These are phyloP conservation scores for Sequoia sempervirens DNA, from an alignment of 75 land plant species.

Conservation along the genomic window DNA sequence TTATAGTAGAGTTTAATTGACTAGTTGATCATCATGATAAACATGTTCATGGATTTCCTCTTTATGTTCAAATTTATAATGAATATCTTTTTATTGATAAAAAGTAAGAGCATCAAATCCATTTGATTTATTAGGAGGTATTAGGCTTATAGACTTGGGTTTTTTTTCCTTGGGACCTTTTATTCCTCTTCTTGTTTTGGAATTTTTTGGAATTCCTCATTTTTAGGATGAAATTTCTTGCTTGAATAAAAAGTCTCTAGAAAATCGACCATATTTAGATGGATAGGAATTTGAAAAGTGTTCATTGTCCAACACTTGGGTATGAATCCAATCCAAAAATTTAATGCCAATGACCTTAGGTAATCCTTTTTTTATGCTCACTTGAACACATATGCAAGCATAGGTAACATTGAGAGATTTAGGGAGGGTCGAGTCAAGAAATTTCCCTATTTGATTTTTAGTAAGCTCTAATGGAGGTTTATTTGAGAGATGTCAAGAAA, in stretches of 20 bases:
- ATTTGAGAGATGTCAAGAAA: background rate
- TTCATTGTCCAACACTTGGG: background rate
- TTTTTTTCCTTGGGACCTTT: background rate
- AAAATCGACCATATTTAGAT: background rate
- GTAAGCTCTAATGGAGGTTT: background rate
- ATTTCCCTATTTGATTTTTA: background rate
- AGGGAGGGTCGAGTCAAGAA: background rate
- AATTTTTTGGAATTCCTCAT: no score
- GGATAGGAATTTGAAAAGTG: background rate
- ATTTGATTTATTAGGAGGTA: no score
- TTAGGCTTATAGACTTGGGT: no score
- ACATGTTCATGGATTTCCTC: no score
- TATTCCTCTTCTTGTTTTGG: background rate
- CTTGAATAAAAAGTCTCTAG: background rate
- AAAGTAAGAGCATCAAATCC: no score
- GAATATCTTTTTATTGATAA: no score
- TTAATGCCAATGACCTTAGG: background rate
- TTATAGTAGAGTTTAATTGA: no score
- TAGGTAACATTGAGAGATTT: background rate
- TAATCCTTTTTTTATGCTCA: background rate
- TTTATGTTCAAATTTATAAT: no score
- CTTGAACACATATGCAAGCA: background rate
- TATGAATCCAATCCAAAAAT: background rate
- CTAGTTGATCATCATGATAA: no score
- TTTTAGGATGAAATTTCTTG: background rate